Evolutionary conservation across 805 yeast species (phyloP), one percentile per base, ranked within the genome.

Genomic region (Candida succiphila): DNA sequence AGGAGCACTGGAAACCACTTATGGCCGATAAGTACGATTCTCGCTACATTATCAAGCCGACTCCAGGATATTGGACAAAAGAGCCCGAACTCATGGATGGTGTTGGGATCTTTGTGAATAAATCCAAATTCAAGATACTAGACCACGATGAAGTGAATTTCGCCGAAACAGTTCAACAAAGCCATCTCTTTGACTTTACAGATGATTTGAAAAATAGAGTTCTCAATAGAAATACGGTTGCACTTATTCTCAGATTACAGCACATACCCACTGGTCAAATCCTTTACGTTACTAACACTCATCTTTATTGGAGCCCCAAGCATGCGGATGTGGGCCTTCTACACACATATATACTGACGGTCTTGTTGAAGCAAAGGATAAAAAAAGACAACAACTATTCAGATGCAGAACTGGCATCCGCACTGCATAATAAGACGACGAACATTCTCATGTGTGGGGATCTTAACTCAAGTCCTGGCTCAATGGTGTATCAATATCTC

Each of bases 241-340:
- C 73, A 3, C 37, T 73, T 3, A 52, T 75, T n/a, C 56, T 68
- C 5, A 66, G 67, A 10, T 47, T 75, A 25, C 51, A 56, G 35
- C 81, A 75, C 44, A 55, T 50, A 32, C 42, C 36, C 1, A 60
- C 72, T 0, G 51, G 56, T 9, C 54, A 63, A 23, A 42, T 51
- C 4, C 46, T 75, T 4, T 66, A 70, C 26, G 60, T 72, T 2
- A 56, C 75, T n/a, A 75, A 73, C 39, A 75, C 81, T 0, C 82
- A 75, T 48, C 51, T 75, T 8, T 75, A 75, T 44, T 75, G 82
- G 82, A 55, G 60, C 10, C 64, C 65, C 2, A 65, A 67, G 40
- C 65, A 58, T 32, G 63, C 67, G 31, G 76, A 72, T 42, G 75
- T 75, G 16, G 74, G 72, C 42, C 53, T 72, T 7, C 45, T 72